Percentiles rank a stretch among this genome's conserved stretches.
Evolutionary conservation across 2,329 filamentous ascomycete species (phyloP).

Genomic region (Graphilbum sp.): DNA sequence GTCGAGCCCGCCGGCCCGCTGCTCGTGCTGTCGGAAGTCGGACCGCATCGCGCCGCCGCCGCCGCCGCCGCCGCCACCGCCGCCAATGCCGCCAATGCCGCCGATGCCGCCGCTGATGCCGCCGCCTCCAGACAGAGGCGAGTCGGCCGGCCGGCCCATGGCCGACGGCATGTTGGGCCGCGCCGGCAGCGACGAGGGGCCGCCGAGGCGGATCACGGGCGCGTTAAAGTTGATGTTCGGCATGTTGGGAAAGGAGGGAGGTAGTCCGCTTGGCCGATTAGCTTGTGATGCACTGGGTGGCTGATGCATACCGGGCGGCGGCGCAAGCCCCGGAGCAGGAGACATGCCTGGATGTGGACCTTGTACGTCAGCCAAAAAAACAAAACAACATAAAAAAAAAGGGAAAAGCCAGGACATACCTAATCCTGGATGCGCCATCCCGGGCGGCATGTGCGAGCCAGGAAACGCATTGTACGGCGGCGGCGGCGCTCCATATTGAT

Average conservation of each 20-base stretch:
- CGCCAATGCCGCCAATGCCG: no score
- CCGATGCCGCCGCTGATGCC: constrained; percentile 17
- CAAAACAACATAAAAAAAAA: not conserved
- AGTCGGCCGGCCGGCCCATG: constrained; percentile 20
- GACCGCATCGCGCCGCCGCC: no score
- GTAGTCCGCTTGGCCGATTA: constrained; percentile 66
- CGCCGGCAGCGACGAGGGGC: constrained; percentile 7
- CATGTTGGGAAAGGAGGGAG: constrained; percentile 74
- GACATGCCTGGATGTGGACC: constrained; percentile 68
- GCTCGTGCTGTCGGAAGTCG: no score
- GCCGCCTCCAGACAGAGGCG: no score
- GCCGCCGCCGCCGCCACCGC: no score
- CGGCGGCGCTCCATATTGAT: constrained; percentile 58
- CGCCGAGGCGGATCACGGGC: constrained; percentile 79
- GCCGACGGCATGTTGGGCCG: constrained; percentile 30
- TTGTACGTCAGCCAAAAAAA: constrained; percentile 15
- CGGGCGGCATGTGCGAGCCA: constrained; percentile 39
- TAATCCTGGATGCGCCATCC: constrained; percentile 67
- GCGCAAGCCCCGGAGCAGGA: constrained; percentile 62
- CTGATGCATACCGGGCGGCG: constrained; percentile 64
- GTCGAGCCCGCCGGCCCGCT: no score
- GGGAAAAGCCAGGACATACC: constrained; percentile 35
- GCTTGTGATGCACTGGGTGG: constrained; percentile 51
- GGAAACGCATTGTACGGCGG: constrained; percentile 60
- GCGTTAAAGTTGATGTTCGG: constrained; percentile 98